Base-by-base conservation (phyloP, 108 stramenopile genomes). In the Seminavis robusta region DNA sequence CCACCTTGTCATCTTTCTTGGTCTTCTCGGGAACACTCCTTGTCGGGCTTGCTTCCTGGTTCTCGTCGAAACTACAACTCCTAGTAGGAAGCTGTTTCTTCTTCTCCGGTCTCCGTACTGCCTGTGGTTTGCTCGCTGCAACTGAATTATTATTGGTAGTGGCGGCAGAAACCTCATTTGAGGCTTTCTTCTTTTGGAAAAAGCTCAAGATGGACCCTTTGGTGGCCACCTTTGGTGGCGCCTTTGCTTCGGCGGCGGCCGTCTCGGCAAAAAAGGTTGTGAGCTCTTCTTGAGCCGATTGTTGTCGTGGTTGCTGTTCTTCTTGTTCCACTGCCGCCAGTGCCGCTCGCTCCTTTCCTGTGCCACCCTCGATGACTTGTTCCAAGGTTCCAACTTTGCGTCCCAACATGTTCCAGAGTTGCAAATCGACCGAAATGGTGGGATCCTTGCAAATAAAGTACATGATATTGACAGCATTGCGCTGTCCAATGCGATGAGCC, bases 401-500 rank as follows among this genome's bases (percentile, higher is more conserved):
- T 9, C 78, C 71, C 16, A 95, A 40, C 86, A 89, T 77, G 0
- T 62, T 63, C 89, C 94, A 95, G 3, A 95, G 50, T n/a, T 42
- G 54, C 47, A 71, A 66, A 62, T 95, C 94, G 15, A 89, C 55
- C 27, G 78, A 73, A 17, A 71, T 28, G 0, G 74, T 68, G 28
- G 41, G 43, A 60, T 81, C 88, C 45, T 80, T 73, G 51, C 80
- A 79, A 7, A 96, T 72, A 10, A 86, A 87, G 63, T 93, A 93
- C 65, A 86, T 68, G 0, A 97, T 69, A 60, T 94, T 91, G 4
- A 95, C 94, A 10, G 76, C 67, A 41, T 77, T 69, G 4, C 27
- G 42, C 66, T 96, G 95, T 15, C 92, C 93, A 26, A 95, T 90
- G n/a, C 96, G 85, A 76, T 97, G 96, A 17, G 84, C 83, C 5